These are phyloP conservation scores for Physcomitrium patens DNA, from an alignment of 225 moss, liverwort and hornwort genomes.

Conservation along the genomic window DNA sequence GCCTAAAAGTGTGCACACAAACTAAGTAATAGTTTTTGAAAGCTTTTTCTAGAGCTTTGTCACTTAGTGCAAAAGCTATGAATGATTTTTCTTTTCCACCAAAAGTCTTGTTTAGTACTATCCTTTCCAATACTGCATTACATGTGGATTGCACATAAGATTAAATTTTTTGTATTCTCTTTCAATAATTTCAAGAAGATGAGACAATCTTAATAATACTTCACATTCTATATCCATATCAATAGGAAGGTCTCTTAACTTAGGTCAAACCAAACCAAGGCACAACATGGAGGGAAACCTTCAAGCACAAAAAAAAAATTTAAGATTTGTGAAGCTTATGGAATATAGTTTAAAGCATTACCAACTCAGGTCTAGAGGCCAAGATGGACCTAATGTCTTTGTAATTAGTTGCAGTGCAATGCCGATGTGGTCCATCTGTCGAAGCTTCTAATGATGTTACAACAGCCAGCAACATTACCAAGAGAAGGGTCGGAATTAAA, in stretches of 20 bases:
- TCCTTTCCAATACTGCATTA: constrained; percentile 20
- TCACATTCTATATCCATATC: too few species aligned
- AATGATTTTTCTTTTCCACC: constrained; percentile 12
- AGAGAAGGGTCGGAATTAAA: not conserved
- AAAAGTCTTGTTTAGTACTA: constrained; percentile 14
- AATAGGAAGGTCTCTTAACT: constrained; percentile 3
- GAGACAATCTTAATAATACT: not conserved
- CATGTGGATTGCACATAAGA: constrained; percentile 34
- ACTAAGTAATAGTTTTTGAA: constrained; percentile 31
- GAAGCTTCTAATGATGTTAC: not conserved
- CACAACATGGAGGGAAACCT: not conserved
- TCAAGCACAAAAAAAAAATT: too few species aligned
- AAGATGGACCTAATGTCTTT: constrained; percentile 2
- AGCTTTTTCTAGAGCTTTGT: constrained; percentile 29
- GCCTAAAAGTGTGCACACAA: constrained; percentile 38
- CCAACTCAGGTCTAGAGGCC: constrained; percentile 40
- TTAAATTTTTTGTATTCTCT: not conserved
- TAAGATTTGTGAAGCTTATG: not conserved
- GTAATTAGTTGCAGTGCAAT: not conserved
- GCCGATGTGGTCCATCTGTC: not conserved
- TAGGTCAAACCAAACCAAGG: constrained; percentile 18
- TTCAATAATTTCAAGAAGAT: not conserved
- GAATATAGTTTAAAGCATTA: constrained; percentile 2
- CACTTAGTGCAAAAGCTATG: constrained; percentile 36
- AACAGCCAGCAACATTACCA: constrained; percentile 15